Percentiles rank a stretch among this genome's conserved stretches.
These are phyloP conservation scores for Basipetospora chlamydospora DNA, from an alignment of 2,329 filamentous ascomycete genomes.

Conservation along the genomic window DNA sequence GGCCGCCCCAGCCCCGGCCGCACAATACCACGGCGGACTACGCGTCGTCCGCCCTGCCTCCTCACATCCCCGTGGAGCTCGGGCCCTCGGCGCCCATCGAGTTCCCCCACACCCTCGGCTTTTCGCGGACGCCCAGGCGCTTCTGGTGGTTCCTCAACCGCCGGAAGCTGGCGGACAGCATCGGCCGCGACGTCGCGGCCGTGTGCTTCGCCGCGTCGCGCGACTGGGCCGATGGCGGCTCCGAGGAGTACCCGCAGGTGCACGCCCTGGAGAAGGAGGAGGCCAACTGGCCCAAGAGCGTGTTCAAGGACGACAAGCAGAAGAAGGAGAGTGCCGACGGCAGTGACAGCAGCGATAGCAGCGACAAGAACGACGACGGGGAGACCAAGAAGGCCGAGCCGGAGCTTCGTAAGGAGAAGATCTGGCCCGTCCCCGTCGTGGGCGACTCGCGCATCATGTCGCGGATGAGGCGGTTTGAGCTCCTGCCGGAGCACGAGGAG, in stretches of 20 bases:
- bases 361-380: constrained; percentile 13
- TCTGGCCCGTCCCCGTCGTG: constrained; percentile 62
- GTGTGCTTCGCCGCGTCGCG: constrained; percentile 53
- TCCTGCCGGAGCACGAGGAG: constrained; percentile 55
- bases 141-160: constrained; percentile 80
- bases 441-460: constrained; percentile 61
- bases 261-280: constrained; percentile 55
- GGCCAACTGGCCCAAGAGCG: constrained; percentile 70
- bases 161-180: constrained; percentile 68
- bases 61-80: constrained; percentile 53
- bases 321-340: constrained; percentile 66
- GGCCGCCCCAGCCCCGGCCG: constrained; percentile 49
- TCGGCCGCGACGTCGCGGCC: constrained; percentile 77
- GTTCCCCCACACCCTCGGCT: constrained; percentile 84
- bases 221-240: constrained; percentile 29
- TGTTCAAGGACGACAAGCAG: constrained; percentile 34
- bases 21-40: constrained; percentile 67
- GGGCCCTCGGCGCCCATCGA: constrained; percentile 57
- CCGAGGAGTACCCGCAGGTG: constrained; percentile 18
- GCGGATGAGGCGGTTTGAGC: constrained; percentile 68
- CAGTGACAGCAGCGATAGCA: constrained; percentile 39
- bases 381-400: constrained; percentile 20
- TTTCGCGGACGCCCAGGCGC: constrained; percentile 76
- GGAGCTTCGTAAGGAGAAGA: constrained; percentile 37
- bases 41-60: constrained; percentile 45